Evolutionary conservation across 2,329 filamentous ascomycete genomes (phyloP).

Genomic region (Coniosporium tulheliwenetii): DNA sequence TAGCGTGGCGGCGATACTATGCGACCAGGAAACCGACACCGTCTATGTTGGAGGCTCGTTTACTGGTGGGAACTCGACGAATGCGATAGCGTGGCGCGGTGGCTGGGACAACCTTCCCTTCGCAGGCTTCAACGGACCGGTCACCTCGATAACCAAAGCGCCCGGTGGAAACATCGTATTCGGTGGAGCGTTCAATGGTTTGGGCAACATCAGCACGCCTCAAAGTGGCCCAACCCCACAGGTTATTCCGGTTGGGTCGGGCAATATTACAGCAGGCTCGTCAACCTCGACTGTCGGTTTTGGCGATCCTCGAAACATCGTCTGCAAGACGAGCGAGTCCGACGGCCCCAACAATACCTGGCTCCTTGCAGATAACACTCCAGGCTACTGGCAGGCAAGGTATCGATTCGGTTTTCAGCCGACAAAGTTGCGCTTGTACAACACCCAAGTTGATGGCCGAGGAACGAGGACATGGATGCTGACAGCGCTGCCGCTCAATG

Average conservation of each 20-base stretch:
- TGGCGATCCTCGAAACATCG: slow-evolving; percentile 60
- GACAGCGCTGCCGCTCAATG: slow-evolving; percentile 68
- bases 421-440: slow-evolving; percentile 75
- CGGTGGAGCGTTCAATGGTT: slow-evolving; percentile 73
- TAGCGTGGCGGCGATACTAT: slow-evolving; percentile 66
- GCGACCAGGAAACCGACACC: slow-evolving; percentile 59
- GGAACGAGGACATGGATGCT: slow-evolving; percentile 83
- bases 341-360: slow-evolving; percentile 65
- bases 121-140: slow-evolving; percentile 84
- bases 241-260: slow-evolving; percentile 69
- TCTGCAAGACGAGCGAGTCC: slow-evolving; percentile 58
- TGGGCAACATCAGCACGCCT: slow-evolving; percentile 64
- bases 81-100: slow-evolving; percentile 70
- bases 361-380: slow-evolving; percentile 58
- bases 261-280: slow-evolving; percentile 52
- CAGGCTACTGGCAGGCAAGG: slow-evolving; percentile 69
- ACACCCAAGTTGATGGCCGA: slow-evolving; percentile 68
- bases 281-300: slow-evolving; percentile 49
- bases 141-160: slow-evolving; percentile 68
- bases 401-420: slow-evolving; percentile 78
- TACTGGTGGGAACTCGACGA: slow-evolving; percentile 63
- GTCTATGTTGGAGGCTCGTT: slow-evolving; percentile 90
- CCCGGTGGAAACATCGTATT: slow-evolving; percentile 79
- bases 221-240: slow-evolving; percentile 42
- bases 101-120: slow-evolving; percentile 76